Base-by-base conservation (phyloP, 441 rosid species). In the Adansonia grandidieri region DNA sequence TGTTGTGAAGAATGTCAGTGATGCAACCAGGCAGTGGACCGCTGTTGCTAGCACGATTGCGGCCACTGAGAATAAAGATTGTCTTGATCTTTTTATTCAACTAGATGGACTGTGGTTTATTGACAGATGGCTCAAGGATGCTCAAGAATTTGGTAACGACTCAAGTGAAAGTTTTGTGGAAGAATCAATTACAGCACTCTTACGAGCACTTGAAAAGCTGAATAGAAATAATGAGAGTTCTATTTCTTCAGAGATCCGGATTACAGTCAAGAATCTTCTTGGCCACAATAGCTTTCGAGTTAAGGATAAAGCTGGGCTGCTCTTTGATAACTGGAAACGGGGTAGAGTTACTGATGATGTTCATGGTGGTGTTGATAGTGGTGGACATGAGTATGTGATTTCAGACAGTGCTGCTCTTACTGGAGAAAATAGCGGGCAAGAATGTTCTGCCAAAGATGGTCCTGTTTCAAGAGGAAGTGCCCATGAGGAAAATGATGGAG, bases 11-110 rank as follows among this genome's bases (percentile, higher is more conserved):
- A 90, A 90, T 77, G 67, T 82, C 77, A 86, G 91, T 4, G 99
- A 93, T 80, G 92, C 92, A 76, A 88, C 86, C 85, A 92, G 97
- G 84, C 98, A 94, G 67, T 95, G 98, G 98, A 84, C 93, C 73
- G 93, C 97, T 56, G 98, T 95, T 80, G 98, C 97, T 37, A 90
- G 93, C 86, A 85, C 95, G 22, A 88, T 97, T 73, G 86, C 92
- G 47, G 96, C 92, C 47, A 95, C 98, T 1, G 97, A 93, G 80
- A 91, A 86, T 81, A 89, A 85, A 87, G 98, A 94, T 54, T 93
- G 99, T 81, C 95, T 97, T 53, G 93, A 97, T 87, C 95, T 88
- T 82, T 97, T 97, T 85, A 85, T 91, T 80, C 86, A 90, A 76
- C 85, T 93, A 87, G 97, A 90, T 81, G 99, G 99, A n/a, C 88